Evolutionary conservation across 805 yeast genomes (phyloP), one percentile per base, ranked within the genome.

Genomic region (Kockiozyma suomiensis): DNA sequence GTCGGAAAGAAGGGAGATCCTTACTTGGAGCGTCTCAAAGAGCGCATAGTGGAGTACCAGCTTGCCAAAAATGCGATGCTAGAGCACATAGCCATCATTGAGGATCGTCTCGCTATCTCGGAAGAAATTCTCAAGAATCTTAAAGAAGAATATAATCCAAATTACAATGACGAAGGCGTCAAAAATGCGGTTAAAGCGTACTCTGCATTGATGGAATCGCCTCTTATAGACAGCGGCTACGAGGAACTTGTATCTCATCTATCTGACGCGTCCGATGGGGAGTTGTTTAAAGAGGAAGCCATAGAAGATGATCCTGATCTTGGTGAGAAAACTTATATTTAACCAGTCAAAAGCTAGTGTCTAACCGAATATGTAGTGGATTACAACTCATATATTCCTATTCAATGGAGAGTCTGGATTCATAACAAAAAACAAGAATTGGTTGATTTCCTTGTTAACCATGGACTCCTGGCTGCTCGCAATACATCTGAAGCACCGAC

Each of bases 81-180:
- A 2, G 45, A 49, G 12, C 58, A 54, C 8, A 28, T 57, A 5
- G 15, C 19, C 0, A 30, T 4, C n/a, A 10, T 61, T 58, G 43
- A 69, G 67, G 26, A 25, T 12, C 61, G 61, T 19, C 50, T 61
- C 7, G n/a, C 13, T 3, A 56, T 60, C 13, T 61, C 75, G 33
- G 67, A 58, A 37, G 64, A 38, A 1, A 78, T 87, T 17, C 70
- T 90, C 51, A 72, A 73, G 1, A 73, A 74, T 4, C 76, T 92
- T 74, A 72, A 78, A 7, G 69, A 76, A 2, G 81, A 81, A n/a
- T 91, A 88, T 73, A 89, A 90, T 68, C 89, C 88, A 50, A 87
- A 90, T 68, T 83, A 90, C 75, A 90, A 92, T 70, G 97, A 92
- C 73, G 83, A 84, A 6, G 96, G 92, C 0, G 97, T 92, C 19